phyloP scores from a whole-genome alignment of 73 alveolate species.

The Durusdinium trenchii region DNA sequence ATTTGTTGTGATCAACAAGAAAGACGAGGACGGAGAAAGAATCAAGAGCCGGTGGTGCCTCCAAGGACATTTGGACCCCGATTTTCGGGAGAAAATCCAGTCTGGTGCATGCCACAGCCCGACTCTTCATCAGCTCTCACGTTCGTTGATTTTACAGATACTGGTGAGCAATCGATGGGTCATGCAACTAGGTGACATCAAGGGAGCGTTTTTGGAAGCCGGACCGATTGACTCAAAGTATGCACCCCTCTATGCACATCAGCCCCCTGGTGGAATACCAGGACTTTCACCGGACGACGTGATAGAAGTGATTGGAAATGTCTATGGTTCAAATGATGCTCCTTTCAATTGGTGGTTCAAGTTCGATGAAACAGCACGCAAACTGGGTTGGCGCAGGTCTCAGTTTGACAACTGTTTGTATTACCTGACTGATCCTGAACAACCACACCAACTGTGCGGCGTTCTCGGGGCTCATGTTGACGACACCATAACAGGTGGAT shows the following conservation, averaged over 20 bases:
- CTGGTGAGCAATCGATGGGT: background rate
- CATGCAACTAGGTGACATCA: background rate
- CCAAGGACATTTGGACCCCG: conserved; percentile 35
- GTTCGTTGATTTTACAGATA: background rate
- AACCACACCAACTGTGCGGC: background rate
- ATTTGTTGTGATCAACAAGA: background rate
- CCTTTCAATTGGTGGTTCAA: conserved; percentile 2
- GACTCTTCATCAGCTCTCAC: background rate
- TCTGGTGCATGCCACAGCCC: conserved; percentile 4
- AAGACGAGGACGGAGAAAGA: background rate
- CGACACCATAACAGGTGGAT: conserved; percentile 44
- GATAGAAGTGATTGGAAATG: background rate
- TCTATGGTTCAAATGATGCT: conserved; percentile 7
- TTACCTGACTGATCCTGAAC: background rate
- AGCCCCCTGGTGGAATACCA: conserved; percentile 41
- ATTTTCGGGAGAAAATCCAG: background rate
- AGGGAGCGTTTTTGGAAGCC: conserved; percentile 35
- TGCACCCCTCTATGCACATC: background rate
- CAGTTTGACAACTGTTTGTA: conserved; percentile 5
- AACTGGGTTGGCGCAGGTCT: background rate
- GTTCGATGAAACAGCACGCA: background rate
- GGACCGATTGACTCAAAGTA: background rate
- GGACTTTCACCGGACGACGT: background rate
- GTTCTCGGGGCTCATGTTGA: conserved; percentile 35
- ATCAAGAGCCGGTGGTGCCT: conserved; percentile 15